Base-by-base conservation (phyloP, 2,329 filamentous ascomycete genomes). In the Elsinoe fawcettii region DNA sequence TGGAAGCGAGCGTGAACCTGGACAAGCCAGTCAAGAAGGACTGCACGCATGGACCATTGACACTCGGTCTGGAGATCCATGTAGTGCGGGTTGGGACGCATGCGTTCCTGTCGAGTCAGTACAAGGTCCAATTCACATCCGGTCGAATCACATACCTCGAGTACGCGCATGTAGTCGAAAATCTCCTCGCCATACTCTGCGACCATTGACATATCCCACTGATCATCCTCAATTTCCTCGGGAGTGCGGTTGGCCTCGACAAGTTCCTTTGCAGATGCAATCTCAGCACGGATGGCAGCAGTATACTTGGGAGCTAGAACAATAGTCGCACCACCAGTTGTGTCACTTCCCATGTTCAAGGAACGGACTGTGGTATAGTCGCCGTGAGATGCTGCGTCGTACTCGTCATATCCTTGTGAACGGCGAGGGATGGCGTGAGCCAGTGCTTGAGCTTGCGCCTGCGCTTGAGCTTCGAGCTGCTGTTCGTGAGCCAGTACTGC, bases 11-110 rank as follows among this genome's bases (percentile, higher is more conserved):
- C 83, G 70, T 99, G 93, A 27, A 99, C 93, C 71, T 99, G 91
- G 47, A 97, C 87, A 43, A 99, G 80, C 93, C 93, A 99, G 72
- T 97, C 93, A 85, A 99, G 95, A 56, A 99, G 79, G 20, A 97
- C 90, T 5, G 90, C 87, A 47, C 93, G 89, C 93, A 97, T 99
- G 2, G 91, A 96, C 93, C 93, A 99, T 69, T 96, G 89, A 58
- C 99, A 95, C 72, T 97, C 92, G n/a, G 87, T 85, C 71, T 99
- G 93, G 63, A 87, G 85, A 61, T 96, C 90, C 92, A 99, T 99
- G 77, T 99, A 99, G 70, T 93, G 83, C 2, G 90, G 80, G 66
- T 93, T 91, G 1, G 93, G 93, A 39, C 91, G 78, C 83, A 96
- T 87, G 64, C 84, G 70, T 79, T 81, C 88, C 90, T 68, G 58